phyloP scores from a whole-genome alignment of 2,329 filamentous ascomycete species.

The Stemphylium beticola region DNA sequence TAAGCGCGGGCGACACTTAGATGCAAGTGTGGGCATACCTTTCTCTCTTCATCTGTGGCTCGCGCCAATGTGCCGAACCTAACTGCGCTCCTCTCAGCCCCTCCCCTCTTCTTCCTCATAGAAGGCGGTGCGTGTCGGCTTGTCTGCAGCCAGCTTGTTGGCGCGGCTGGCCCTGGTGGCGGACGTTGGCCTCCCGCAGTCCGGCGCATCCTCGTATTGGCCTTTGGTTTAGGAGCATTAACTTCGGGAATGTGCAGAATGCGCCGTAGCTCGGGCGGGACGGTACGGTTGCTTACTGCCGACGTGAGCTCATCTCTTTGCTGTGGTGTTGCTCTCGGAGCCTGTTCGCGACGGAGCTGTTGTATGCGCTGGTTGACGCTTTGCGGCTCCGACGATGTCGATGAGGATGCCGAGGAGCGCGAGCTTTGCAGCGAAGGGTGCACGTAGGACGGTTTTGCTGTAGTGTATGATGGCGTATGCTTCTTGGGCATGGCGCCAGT shows the following conservation, averaged over 20 bases:
- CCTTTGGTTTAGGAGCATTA: constrained; percentile 54
- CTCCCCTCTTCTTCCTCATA: constrained; percentile 22
- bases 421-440: constrained; percentile 46
- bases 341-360: constrained; percentile 54
- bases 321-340: constrained; percentile 47
- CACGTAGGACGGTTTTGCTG: constrained; percentile 50
- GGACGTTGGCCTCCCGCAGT: constrained; percentile 36
- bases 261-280: constrained; percentile 53
- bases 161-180: constrained; percentile 54
- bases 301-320: constrained; percentile 54
- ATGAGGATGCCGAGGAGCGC: constrained; percentile 30
- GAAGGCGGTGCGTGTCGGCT: constrained; percentile 40
- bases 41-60: constrained; percentile 32
- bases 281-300: constrained; percentile 50
- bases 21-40: constrained; percentile 24
- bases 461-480: constrained; percentile 50
- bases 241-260: constrained; percentile 55
- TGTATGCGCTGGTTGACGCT: constrained; percentile 57
- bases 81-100: constrained; percentile 7
- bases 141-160: constrained; percentile 52
- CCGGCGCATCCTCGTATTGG: constrained; percentile 41
- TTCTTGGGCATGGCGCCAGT: constrained; percentile 55
- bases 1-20: constrained; percentile 16
- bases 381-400: constrained; percentile 32
- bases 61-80: constrained; percentile 36